Evolutionary conservation across 441 rosid species (phyloP).

Genomic region (Pelargonium myrrhifolium): DNA sequence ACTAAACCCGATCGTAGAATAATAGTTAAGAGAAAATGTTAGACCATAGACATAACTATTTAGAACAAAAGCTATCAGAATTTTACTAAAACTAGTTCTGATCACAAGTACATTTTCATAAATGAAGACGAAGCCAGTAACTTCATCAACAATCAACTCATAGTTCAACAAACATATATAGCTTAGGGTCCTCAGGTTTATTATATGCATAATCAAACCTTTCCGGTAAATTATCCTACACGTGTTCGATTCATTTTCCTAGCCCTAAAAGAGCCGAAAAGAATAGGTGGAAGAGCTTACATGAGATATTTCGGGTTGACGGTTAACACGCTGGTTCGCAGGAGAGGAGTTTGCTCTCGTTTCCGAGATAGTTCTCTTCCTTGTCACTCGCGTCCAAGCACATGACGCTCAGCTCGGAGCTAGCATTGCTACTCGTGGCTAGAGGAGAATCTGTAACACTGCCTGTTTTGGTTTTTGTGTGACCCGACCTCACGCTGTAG

Average conservation of each 20-base stretch:
- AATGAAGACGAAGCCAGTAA: no score
- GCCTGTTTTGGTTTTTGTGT: conserved; percentile 42
- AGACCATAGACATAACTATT: no score
- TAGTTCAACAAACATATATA: no score
- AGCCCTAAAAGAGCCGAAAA: background rate
- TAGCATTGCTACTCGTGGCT: conserved; percentile 58
- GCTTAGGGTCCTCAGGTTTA: no score
- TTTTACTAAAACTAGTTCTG: no score
- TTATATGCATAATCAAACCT: no score
- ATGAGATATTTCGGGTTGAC: background rate
- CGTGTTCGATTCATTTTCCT: background rate
- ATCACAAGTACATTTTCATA: no score
- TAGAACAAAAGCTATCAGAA: no score
- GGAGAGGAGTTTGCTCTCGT: conserved; percentile 46
- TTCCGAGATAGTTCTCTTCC: conserved; percentile 39
- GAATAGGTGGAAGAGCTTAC: background rate
- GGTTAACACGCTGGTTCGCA: conserved; percentile 27
- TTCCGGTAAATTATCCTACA: no score
- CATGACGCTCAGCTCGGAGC: conserved; percentile 68
- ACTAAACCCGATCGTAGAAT: no score
- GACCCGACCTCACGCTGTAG: conserved; percentile 62
- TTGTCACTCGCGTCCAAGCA: conserved; percentile 45
- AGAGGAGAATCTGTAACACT: conserved; percentile 56
- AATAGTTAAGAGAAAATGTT: no score
- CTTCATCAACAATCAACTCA: no score